phyloP scores from a whole-genome alignment of 2,329 filamentous ascomycete genomes.

The Knufia petricola region DNA sequence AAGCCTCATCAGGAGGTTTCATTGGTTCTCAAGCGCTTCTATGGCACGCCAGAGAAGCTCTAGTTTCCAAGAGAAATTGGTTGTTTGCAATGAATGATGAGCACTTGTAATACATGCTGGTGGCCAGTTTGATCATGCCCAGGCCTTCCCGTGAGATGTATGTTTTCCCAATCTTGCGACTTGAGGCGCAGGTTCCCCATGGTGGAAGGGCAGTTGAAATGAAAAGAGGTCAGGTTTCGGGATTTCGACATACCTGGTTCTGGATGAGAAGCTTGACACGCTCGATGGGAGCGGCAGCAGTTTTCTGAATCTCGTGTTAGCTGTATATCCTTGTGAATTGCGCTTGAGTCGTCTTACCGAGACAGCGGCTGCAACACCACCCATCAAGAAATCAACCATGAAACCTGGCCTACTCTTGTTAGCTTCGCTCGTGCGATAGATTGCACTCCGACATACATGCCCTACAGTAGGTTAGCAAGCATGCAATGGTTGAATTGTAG shows the following conservation, averaged over 20 bases:
- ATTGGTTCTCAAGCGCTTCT: too few relatives aligned
- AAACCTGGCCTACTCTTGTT: slow-evolving; percentile 55
- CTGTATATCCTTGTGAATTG: not conserved
- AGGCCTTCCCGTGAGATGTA: too few relatives aligned
- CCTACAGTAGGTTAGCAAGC: not conserved
- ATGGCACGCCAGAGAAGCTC: too few relatives aligned
- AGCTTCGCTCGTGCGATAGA: slow-evolving; percentile 1
- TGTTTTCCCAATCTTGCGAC: too few relatives aligned
- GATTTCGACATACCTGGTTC: slow-evolving; percentile 75
- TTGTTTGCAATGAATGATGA: too few relatives aligned
- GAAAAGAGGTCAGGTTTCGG: not conserved
- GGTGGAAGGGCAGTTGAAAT: not conserved
- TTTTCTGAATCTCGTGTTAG: slow-evolving; percentile 51
- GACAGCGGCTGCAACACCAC: slow-evolving; percentile 99
- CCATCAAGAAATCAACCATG: slow-evolving; percentile 98
- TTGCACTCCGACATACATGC: not conserved
- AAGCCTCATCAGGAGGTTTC: not conserved
- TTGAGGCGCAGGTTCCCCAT: not conserved
- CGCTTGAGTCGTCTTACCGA: slow-evolving; percentile 40
- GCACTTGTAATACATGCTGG: too few relatives aligned
- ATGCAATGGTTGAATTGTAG: too few relatives aligned
- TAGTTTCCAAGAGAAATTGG: too few relatives aligned
- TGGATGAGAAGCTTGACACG: slow-evolving; percentile 99
- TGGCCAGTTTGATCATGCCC: too few relatives aligned
- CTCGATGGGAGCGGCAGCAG: slow-evolving; percentile 98